Evolutionary conservation across 768 basidiomycete genomes (phyloP), one percentile per base, ranked within the genome.

Genomic region (Mrakia gelida): DNA sequence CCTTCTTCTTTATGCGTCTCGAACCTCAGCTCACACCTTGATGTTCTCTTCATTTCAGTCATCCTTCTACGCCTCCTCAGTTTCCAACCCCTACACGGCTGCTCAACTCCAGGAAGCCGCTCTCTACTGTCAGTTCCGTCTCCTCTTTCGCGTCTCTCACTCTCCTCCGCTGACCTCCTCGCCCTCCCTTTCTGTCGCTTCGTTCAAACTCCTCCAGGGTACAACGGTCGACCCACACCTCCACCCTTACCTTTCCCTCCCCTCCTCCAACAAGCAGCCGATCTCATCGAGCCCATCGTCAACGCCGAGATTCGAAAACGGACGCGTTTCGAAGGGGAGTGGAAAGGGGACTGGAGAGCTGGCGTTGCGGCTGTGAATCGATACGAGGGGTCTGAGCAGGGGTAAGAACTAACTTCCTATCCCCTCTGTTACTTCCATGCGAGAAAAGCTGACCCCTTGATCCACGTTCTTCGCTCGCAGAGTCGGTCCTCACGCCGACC

Each of bases 401-500:
- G 80, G 82, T 82, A 41, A 41, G 81, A 61, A 43, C n/a, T n/a
- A n/a, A n/a, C n/a, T n/a, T n/a, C n/a, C n/a, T n/a, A n/a, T n/a
- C n/a, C n/a, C n/a, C n/a, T n/a, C n/a, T n/a, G n/a, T n/a, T n/a
- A n/a, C n/a, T n/a, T n/a, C n/a, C n/a, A n/a, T n/a, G n/a, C n/a
- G n/a, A n/a, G n/a, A 26, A 8, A 23, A 68, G 21, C 34, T 38
- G 65, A 68, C 21, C 1, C 9, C 16, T 16, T 0, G 49, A 7
- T 16, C 11, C 49, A 2, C 65, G 65, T 41, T 21, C 32, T 18
- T n/a, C n/a, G 72, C 0, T 8, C 45, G 10, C 34, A 82, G 82
- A 13, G 84, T 85, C 13, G 84, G 84, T 0, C 83, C 82, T 81
- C 84, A 85, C 70, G 83, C 84, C 0, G 84, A 85, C 80, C 83